phyloP scores from a whole-genome alignment of 192 early-diverging fungal genomes.

The Linnemannia exigua region DNA sequence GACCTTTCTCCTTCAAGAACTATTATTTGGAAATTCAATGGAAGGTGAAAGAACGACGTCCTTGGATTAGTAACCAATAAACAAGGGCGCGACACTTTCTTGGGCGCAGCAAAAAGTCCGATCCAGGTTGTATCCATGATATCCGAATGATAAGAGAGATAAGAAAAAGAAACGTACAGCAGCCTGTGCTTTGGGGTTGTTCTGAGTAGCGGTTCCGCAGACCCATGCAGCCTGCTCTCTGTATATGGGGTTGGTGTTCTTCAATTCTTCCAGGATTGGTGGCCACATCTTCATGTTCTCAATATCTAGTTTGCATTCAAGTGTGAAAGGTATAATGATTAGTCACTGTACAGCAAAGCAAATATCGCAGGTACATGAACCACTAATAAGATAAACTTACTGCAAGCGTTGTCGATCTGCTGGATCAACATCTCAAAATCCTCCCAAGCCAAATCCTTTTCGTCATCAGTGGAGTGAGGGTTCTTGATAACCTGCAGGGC shows the following conservation, averaged over 20 bases:
- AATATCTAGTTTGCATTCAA: slow-evolving; percentile 69
- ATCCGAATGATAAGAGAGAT: not conserved
- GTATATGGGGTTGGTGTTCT: slow-evolving; percentile 66
- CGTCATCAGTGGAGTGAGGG: slow-evolving; percentile 69
- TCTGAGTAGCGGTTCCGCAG: slow-evolving; percentile 93
- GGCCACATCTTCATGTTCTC: slow-evolving; percentile 92
- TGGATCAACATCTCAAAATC: slow-evolving; percentile 86
- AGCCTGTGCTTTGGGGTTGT: slow-evolving; percentile 89
- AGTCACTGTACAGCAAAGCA: not conserved
- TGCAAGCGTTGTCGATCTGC: slow-evolving; percentile 44
- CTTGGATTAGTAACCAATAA: not conserved
- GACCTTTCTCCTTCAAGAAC: slow-evolving; percentile 66
- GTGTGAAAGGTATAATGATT: not conserved
- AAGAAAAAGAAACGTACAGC: slow-evolving; percentile 60
- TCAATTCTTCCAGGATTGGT: slow-evolving; percentile 72
- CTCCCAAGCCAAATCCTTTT: slow-evolving; percentile 88
- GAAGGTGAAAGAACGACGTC: not conserved
- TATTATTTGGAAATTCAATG: slow-evolving; percentile 1
- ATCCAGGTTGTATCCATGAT: not conserved
- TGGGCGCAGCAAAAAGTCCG: not conserved
- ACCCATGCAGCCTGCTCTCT: slow-evolving; percentile 89
- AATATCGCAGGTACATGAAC: slow-evolving; percentile 5
- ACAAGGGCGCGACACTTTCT: not conserved
- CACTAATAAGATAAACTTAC: slow-evolving; percentile 73
- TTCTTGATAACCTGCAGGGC: slow-evolving; percentile 80